Evolutionary conservation across 805 yeast genomes (phyloP).

Genomic region (Maudiozyma turicensis): DNA sequence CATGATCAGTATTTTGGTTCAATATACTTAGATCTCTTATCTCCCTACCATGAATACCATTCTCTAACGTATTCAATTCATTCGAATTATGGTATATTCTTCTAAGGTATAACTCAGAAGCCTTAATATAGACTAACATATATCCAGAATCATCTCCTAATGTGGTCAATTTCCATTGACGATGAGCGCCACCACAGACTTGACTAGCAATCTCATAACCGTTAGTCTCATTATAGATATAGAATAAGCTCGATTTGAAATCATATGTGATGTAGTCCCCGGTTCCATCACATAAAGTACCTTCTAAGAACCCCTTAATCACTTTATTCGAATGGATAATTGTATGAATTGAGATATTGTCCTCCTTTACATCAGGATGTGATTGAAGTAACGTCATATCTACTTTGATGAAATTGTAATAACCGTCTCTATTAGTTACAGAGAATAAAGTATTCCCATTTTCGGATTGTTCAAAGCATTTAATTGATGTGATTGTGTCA

Average conservation of each 20-base stretch:
- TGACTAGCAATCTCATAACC: constrained; percentile 62
- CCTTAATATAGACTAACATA: constrained; percentile 50
- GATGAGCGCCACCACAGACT: constrained; percentile 84
- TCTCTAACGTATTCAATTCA: constrained; percentile 31
- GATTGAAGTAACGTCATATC: constrained; percentile 9
- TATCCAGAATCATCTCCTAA: constrained; percentile 21
- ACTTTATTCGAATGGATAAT: constrained; percentile 50
- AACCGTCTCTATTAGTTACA: constrained; percentile 60
- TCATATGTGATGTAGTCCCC: constrained; percentile 61
- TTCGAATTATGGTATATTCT: constrained; percentile 17
- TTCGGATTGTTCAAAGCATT: constrained; percentile 27
- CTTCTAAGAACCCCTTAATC: constrained; percentile 74
- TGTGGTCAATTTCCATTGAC: constrained; percentile 58
- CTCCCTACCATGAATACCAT: constrained; percentile 89
- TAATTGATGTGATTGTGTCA: constrained; percentile 56
- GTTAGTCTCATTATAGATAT: constrained; percentile 70
- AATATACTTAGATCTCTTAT: constrained; percentile 64
- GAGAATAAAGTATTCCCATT: constrained; percentile 23
- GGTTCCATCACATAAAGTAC: constrained; percentile 38
- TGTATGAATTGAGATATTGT: constrained; percentile 1
- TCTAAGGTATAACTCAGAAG: constrained; percentile 39
- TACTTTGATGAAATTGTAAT: constrained; percentile 37
- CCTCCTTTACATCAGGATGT: background rate
- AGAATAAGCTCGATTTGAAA: constrained; percentile 69
- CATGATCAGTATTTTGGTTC: constrained; percentile 14